Evolutionary conservation across 768 basidiomycete species (phyloP).

Genomic region (Lanmaoa pseudosensibilis): DNA sequence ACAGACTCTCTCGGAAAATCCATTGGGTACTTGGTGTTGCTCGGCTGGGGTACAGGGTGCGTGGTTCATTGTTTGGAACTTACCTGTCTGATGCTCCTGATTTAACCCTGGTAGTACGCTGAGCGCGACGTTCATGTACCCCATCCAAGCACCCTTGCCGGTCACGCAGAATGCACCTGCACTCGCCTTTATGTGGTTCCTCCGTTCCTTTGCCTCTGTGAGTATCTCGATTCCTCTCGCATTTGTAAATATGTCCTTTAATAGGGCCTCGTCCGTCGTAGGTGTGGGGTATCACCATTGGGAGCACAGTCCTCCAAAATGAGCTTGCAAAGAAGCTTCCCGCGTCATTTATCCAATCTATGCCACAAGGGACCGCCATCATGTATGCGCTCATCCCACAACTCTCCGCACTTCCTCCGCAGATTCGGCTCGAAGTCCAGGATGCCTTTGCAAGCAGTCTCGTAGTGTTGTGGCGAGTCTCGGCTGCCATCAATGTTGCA

Average conservation of each 20-base stretch:
- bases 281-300: slow-evolving; percentile 52
- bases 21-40: slow-evolving; percentile 11
- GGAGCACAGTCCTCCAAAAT: too few relatives aligned
- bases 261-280: slow-evolving; percentile 13
- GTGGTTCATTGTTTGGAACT: neutral
- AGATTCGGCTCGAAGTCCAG: too few relatives aligned
- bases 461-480: slow-evolving; percentile 40
- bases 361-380: slow-evolving; percentile 42
- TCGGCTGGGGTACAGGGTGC: neutral
- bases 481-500: slow-evolving; percentile 34
- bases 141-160: too few relatives aligned
- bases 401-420: too few relatives aligned
- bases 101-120: neutral
- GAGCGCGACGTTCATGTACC: slow-evolving; percentile 35
- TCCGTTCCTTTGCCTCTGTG: slow-evolving; percentile 34
- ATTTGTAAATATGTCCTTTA: neutral
- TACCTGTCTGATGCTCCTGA: neutral
- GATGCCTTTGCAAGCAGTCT: too few relatives aligned
- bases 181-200: too few relatives aligned
- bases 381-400: slow-evolving; percentile 22
- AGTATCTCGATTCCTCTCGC: neutral
- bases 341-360: slow-evolving; percentile 31
- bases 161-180: too few relatives aligned
- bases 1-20: slow-evolving; percentile 23
- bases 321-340: slow-evolving; percentile 46